A percentile compares a stretch with the other conserved stretches of the same genome.
phyloP scores from a whole-genome alignment of 805 yeast genomes.

The Metschnikowia orientalis region DNA sequence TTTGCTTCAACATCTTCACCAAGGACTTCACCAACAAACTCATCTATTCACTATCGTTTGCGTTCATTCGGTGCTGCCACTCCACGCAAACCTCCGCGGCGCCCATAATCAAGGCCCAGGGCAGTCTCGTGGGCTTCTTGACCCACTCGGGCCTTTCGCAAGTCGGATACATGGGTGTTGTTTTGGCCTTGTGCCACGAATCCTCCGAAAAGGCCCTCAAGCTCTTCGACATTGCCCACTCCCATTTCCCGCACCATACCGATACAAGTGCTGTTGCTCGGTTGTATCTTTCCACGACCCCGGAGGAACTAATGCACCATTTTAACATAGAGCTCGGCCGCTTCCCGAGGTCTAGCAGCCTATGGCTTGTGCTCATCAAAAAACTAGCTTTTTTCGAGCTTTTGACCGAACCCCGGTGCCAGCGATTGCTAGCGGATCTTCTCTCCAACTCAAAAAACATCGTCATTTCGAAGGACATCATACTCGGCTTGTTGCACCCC shows the following conservation, averaged over 20 bases:
- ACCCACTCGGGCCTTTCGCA: constrained; percentile 21
- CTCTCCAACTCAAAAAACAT: constrained; percentile 18
- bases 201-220: constrained; percentile 24
- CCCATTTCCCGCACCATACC: constrained; percentile 23
- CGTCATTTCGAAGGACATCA: constrained; percentile 31
- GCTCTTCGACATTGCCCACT: constrained; percentile 26
- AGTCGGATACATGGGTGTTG: constrained; percentile 36
- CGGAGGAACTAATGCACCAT: constrained; percentile 33
- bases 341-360: constrained; percentile 22
- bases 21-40: constrained; percentile 16
- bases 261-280: constrained; percentile 23
- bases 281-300: constrained; percentile 26
- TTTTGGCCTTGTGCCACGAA: constrained; percentile 24
- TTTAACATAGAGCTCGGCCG: constrained; percentile 29
- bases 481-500: constrained; percentile 29
- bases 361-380: constrained; percentile 35
- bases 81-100: constrained; percentile 4
- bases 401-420: constrained; percentile 26
- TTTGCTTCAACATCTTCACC: constrained; percentile 15
- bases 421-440: constrained; percentile 25
- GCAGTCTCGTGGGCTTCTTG: constrained; percentile 21
- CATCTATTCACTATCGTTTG: constrained; percentile 23
- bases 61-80: constrained; percentile 11
- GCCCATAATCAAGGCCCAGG: constrained; percentile 26
- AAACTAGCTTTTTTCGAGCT: constrained; percentile 31